These are phyloP conservation scores for Tausonia pullulans DNA, from an alignment of 1,284 basidiomycete species.

Conservation along the genomic window DNA sequence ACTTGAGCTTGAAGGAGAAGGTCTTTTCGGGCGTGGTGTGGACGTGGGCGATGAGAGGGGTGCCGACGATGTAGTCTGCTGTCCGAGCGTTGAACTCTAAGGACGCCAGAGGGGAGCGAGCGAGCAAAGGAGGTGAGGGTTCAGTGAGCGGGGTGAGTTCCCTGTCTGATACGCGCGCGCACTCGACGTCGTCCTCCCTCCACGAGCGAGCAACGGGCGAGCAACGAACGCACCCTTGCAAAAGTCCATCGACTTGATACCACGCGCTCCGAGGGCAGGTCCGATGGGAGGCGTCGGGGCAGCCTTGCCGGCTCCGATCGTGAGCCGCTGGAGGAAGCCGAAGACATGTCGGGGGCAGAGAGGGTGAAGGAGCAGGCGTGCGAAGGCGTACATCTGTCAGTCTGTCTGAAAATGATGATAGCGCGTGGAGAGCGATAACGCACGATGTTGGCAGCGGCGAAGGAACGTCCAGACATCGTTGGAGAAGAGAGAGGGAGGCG, in stretches of 20 bases:
- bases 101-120: neutral
- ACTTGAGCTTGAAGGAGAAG: constrained; percentile 84
- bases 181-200: too few species aligned
- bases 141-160: constrained; percentile 20
- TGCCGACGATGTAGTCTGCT: constrained; percentile 72
- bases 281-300: constrained; percentile 93
- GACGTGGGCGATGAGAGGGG: constrained; percentile 82
- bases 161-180: constrained; percentile 43
- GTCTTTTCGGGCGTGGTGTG: constrained; percentile 89
- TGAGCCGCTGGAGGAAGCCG: constrained; percentile 50
- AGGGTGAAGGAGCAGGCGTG: neutral
- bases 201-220: too few species aligned
- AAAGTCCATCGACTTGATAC: constrained; percentile 99
- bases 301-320: constrained; percentile 89
- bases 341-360: neutral
- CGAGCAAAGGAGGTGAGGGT: constrained; percentile 13
- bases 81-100: constrained; percentile 64
- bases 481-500: too few species aligned
- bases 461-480: too few species aligned
- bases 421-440: too few species aligned
- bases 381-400: neutral
- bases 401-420: too few species aligned
- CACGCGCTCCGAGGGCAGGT: constrained; percentile 91
- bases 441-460: too few species aligned
- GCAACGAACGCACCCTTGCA: constrained; percentile 48